These are phyloP conservation scores for Fonsecaea nubica DNA, from an alignment of 2,329 filamentous ascomycete species.

Conservation along the genomic window DNA sequence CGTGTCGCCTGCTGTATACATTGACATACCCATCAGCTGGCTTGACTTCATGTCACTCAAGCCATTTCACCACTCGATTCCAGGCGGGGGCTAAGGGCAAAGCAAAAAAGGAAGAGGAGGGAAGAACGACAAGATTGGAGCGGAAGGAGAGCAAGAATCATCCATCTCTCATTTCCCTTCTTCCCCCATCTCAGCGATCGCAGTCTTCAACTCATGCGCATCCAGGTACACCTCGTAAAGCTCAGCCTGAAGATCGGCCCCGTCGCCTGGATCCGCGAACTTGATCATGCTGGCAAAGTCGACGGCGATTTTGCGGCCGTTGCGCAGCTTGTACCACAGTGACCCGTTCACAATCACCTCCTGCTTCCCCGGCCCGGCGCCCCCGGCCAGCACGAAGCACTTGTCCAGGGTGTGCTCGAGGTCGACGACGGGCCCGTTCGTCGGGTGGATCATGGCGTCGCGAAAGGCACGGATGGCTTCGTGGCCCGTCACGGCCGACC, in stretches of 20 bases:
- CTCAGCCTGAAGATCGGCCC: constrained; percentile 22
- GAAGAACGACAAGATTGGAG: not conserved
- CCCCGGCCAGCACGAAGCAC: constrained; percentile 29
- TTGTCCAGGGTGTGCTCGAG: constrained; percentile 32
- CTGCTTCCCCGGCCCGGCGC: constrained; percentile 21
- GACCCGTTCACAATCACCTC: constrained; percentile 33
- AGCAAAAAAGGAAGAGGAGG: not conserved
- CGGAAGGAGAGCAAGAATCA: too few species aligned
- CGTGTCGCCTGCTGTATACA: not conserved
- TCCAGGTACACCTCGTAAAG: constrained; percentile 32
- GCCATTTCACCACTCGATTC: not conserved
- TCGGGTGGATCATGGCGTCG: constrained; percentile 31
- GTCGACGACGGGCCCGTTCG: constrained; percentile 31
- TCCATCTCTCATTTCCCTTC: constrained; percentile 1
- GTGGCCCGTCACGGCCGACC: constrained; percentile 24
- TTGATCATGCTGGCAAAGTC: constrained; percentile 31
- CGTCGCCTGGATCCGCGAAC: constrained; percentile 21
- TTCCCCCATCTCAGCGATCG: constrained; percentile 33
- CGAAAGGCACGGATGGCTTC: constrained; percentile 32
- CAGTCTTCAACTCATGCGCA: constrained; percentile 28
- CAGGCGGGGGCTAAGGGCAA: not conserved
- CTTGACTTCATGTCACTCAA: not conserved
- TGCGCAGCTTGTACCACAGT: constrained; percentile 33
- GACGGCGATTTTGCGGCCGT: constrained; percentile 27
- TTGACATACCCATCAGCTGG: not conserved